phyloP scores from a whole-genome alignment of 2,329 filamentous ascomycete species.

The Colletotrichum tabaci region DNA sequence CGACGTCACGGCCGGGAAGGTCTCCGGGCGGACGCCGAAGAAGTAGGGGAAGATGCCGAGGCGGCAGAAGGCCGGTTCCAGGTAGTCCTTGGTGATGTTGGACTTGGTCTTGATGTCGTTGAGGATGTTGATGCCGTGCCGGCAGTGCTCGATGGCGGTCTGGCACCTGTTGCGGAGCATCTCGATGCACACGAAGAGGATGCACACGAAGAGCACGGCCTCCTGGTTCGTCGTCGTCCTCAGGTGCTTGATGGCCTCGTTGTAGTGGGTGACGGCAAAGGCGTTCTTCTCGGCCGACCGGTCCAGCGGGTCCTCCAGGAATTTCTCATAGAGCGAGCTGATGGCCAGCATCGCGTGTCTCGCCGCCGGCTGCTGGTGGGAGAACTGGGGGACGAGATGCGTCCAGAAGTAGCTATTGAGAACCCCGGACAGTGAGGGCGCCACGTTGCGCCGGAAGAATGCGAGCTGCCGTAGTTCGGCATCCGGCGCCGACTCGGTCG shows the following conservation, averaged over 20 bases:
- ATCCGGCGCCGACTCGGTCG: constrained; percentile 46
- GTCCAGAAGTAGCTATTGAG: constrained; percentile 59
- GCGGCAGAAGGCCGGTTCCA: constrained; percentile 56
- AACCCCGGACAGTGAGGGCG: constrained; percentile 53
- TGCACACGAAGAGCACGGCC: constrained; percentile 56
- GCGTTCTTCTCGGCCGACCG: constrained; percentile 43
- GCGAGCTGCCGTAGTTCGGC: constrained; percentile 52
- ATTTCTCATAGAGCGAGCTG: constrained; percentile 56
- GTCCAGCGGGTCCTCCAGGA: constrained; percentile 36
- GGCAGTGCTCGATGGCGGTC: constrained; percentile 54
- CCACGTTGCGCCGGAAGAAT: constrained; percentile 56
- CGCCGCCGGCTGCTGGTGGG: constrained; percentile 54
- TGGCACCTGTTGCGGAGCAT: constrained; percentile 55
- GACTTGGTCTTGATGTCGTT: constrained; percentile 44
- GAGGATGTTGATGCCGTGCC: constrained; percentile 56
- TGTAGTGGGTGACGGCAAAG: constrained; percentile 58
- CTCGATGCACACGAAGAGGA: constrained; percentile 62
- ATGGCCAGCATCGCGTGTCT: constrained; percentile 57
- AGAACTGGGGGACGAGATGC: constrained; percentile 55
- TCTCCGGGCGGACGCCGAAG: constrained; percentile 47
- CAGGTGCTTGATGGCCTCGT: constrained; percentile 55
- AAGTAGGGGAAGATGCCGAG: constrained; percentile 58
- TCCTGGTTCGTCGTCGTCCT: constrained; percentile 50
- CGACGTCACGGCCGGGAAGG: constrained; percentile 46
- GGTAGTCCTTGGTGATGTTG: constrained; percentile 48